Conservation (phyloP, 805 yeast species). For the Ogataea populi-albae region DNA sequence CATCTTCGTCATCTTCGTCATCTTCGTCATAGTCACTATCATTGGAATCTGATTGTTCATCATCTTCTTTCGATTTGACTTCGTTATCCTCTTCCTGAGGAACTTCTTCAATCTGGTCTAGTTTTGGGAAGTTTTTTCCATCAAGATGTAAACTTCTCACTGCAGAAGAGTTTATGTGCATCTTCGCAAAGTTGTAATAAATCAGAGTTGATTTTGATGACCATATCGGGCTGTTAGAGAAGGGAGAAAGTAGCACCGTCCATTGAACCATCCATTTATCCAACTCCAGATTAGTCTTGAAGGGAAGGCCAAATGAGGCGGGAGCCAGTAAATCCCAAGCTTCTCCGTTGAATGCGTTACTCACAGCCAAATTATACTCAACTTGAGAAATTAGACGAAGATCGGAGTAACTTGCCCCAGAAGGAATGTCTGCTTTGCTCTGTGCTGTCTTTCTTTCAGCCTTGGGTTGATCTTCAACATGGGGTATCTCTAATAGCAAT, state of each 20-base stretch:
- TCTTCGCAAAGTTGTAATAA: conserved; percentile 71
- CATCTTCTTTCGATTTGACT: conserved; percentile 21
- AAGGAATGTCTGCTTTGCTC: neutral
- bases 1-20: conserved; percentile 16
- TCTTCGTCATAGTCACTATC: conserved; percentile 32
- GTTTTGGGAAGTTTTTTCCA: conserved; percentile 26
- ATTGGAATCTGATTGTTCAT: conserved; percentile 20
- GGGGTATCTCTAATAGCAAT: conserved; percentile 27
- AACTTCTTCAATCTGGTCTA: conserved; percentile 16
- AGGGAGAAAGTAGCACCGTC: conserved; percentile 66
- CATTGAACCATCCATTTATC: conserved; percentile 82
- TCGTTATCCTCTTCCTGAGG: conserved; percentile 6
- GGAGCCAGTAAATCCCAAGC: conserved; percentile 64
- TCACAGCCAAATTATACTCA: conserved; percentile 62
- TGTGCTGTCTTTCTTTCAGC: conserved; percentile 1
- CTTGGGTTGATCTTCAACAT: conserved; percentile 1
- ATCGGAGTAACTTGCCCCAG: conserved; percentile 39
- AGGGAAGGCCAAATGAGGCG: conserved; percentile 62
- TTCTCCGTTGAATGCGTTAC: conserved; percentile 52
- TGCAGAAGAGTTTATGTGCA: conserved; percentile 60
- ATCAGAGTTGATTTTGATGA: conserved; percentile 66
- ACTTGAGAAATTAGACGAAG: conserved; percentile 65
- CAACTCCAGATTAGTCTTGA: conserved; percentile 60
- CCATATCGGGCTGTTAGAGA: conserved; percentile 53
- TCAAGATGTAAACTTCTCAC: conserved; percentile 42